Evolutionary conservation across 129 eudicot genomes (phyloP).

Genomic region (Daucus carota): DNA sequence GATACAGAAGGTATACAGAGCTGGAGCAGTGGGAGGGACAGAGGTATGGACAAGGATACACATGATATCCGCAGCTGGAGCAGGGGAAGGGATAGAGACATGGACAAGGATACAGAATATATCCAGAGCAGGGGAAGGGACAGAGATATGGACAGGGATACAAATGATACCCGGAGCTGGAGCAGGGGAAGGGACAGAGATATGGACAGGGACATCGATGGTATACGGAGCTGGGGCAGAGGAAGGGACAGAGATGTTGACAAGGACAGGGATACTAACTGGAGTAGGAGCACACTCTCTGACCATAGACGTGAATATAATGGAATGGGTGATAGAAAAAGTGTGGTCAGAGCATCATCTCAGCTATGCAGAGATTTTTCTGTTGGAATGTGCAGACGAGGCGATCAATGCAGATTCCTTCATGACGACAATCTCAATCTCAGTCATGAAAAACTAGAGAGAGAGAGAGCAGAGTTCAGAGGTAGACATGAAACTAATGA

Average conservation of each 20-base stretch:
- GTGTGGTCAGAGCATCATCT: constrained; percentile 30
- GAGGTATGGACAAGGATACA: constrained; percentile 4
- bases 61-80: background rate
- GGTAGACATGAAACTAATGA: constrained; percentile 25
- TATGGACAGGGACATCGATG: constrained; percentile 14
- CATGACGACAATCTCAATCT: constrained; percentile 28
- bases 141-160: constrained; percentile 14
- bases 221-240: background rate
- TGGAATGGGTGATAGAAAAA: constrained; percentile 27
- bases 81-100: constrained; percentile 16
- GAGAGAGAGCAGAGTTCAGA: constrained; percentile 21
- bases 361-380: constrained; percentile 46
- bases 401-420: constrained; percentile 42
- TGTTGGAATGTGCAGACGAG: constrained; percentile 48
- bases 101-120: background rate
- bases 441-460: constrained; percentile 22
- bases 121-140: background rate
- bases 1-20: background rate
- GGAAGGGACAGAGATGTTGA: constrained; percentile 8
- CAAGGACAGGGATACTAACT: constrained; percentile 9
- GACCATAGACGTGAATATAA: constrained; percentile 45
- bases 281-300: constrained; percentile 20
- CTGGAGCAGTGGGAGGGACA: constrained; percentile 8
- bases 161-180: background rate
- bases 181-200: constrained; percentile 5